Percentiles rank a stretch among this genome's conserved stretches.
These are phyloP conservation scores for Carex arenaria DNA, from an alignment of 202 grass and related monocot species.

Conservation along the genomic window DNA sequence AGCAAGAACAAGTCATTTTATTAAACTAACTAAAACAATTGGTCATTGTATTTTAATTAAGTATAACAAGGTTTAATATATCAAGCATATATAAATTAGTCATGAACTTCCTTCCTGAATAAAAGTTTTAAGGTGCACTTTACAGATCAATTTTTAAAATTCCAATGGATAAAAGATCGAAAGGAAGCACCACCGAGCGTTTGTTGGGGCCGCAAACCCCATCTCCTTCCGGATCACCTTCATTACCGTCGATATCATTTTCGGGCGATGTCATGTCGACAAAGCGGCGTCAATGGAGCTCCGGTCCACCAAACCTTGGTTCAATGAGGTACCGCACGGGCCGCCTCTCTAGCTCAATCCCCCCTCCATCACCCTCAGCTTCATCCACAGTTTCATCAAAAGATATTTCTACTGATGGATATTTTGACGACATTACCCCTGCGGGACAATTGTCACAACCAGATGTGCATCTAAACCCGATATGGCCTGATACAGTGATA, in stretches of 20 bases:
- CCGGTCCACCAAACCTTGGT: background rate
- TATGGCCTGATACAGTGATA: constrained; percentile 24
- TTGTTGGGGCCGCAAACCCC: background rate
- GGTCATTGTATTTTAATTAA: background rate
- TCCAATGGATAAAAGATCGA: constrained; percentile 14
- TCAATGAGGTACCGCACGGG: constrained; percentile 23
- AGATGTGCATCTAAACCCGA: constrained; percentile 14
- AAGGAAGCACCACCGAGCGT: background rate
- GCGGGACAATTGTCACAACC: background rate
- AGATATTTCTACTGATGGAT: background rate
- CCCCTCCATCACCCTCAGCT: constrained; percentile 17
- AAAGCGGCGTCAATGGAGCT: constrained; percentile 22
- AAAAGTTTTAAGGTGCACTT: background rate
- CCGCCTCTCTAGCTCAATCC: background rate
- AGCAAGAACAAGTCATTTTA: background rate
- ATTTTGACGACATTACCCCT: background rate
- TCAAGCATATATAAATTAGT: background rate
- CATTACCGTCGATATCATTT: background rate
- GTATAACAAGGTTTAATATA: too few relatives aligned
- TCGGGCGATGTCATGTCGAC: background rate
- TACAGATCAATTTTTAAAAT: background rate
- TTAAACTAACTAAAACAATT: background rate
- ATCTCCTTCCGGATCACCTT: background rate
- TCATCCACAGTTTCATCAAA: constrained; percentile 4
- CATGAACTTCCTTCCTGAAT: background rate